phyloP scores from a whole-genome alignment of 2,329 filamentous ascomycete species.

The Tolypocladium guangdongense region DNA sequence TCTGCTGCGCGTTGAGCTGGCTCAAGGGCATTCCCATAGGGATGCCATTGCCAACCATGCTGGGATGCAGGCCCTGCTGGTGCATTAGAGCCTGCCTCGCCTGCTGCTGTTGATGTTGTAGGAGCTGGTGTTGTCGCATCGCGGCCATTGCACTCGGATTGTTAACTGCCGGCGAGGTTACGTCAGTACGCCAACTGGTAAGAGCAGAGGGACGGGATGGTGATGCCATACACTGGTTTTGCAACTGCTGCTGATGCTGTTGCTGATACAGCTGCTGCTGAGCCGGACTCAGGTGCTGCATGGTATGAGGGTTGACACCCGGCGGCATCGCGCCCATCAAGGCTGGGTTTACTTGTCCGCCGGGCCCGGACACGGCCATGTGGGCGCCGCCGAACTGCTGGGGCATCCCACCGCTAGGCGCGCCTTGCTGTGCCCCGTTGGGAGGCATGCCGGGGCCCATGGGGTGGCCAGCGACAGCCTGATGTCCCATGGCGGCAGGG shows the following conservation, averaged over 20 bases:
- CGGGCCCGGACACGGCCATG: slow-evolving; percentile 62
- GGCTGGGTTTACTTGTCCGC: slow-evolving; percentile 60
- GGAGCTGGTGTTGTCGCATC: slow-evolving; percentile 44
- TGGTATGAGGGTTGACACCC: slow-evolving; percentile 53
- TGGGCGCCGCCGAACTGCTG: slow-evolving; percentile 54
- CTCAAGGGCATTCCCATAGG: slow-evolving; percentile 41
- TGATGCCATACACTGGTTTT: slow-evolving; percentile 21
- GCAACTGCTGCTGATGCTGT: slow-evolving; percentile 28
- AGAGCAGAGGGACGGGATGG: background rate
- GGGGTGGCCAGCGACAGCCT: slow-evolving; percentile 56
- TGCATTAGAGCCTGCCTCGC: slow-evolving; percentile 41
- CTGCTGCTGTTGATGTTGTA: slow-evolving; percentile 45
- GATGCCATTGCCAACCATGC: slow-evolving; percentile 35
- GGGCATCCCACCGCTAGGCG: slow-evolving; percentile 51
- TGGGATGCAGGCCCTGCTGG: slow-evolving; percentile 42
- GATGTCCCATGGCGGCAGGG: slow-evolving; percentile 60
- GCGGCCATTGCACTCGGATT: slow-evolving; percentile 26
- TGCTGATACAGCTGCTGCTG: slow-evolving; percentile 49
- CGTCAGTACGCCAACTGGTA: background rate
- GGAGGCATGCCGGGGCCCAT: slow-evolving; percentile 53
- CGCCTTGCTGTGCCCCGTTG: slow-evolving; percentile 59
- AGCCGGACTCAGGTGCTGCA: slow-evolving; percentile 60
- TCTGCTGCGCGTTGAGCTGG: slow-evolving; percentile 38
- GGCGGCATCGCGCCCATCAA: slow-evolving; percentile 72
- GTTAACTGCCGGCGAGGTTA: slow-evolving; percentile 14